Evolutionary conservation across 2,329 filamentous ascomycete species (phyloP).

Genomic region (Metarhizium brunneum): DNA sequence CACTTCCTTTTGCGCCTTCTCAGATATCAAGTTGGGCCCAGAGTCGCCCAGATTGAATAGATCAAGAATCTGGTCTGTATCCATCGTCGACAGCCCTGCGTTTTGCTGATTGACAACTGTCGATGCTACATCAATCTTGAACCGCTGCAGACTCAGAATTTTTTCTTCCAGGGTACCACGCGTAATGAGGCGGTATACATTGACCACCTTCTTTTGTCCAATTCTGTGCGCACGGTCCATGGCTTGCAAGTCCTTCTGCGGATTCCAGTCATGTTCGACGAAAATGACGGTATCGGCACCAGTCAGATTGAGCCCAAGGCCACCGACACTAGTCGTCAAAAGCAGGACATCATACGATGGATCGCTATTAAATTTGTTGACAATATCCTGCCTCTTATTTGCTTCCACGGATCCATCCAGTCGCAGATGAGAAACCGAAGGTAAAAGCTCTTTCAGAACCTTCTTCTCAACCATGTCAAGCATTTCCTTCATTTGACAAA

Average conservation of each 20-base stretch:
- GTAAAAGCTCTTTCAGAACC: conserved; percentile 83
- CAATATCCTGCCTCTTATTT: conserved; percentile 89
- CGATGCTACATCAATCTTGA: conserved; percentile 97
- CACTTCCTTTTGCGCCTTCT: conserved; percentile 47
- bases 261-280: conserved; percentile 99
- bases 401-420: conserved; percentile 90
- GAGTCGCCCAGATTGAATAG: conserved; percentile 86
- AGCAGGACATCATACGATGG: conserved; percentile 92
- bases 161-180: conserved; percentile 96
- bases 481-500: conserved; percentile 99
- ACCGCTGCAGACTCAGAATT: conserved; percentile 93
- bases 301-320: conserved; percentile 87
- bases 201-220: conserved; percentile 99
- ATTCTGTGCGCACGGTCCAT: conserved; percentile 99
- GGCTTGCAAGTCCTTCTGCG: conserved; percentile 94
- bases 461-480: conserved; percentile 96
- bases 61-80: conserved; percentile 95
- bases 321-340: conserved; percentile 90
- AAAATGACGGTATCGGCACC: conserved; percentile 98
- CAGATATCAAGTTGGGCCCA: conserved; percentile 55
- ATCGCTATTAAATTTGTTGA: conserved; percentile 98
- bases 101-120: conserved; percentile 99
- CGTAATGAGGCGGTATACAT: conserved; percentile 94
- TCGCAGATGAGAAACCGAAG: conserved; percentile 85
- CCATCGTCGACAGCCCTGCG: conserved; percentile 87